Base-by-base conservation (phyloP, 1,284 basidiomycete genomes). In the Ustilago curta region DNA sequence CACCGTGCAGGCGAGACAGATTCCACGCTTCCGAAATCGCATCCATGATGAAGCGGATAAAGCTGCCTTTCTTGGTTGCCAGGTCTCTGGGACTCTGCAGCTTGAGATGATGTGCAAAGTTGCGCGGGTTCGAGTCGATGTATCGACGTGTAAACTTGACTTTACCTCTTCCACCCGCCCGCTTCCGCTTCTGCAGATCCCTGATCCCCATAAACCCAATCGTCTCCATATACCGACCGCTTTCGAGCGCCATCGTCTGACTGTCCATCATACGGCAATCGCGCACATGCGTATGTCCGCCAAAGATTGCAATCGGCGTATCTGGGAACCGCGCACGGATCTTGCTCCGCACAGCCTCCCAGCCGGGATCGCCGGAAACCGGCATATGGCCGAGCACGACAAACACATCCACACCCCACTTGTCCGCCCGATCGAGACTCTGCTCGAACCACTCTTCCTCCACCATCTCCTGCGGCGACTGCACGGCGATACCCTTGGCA, bases 111-210 rank as follows among this genome's bases (percentile, higher is more conserved):
- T 70, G 63, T 5, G 77, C 73, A 54, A 77, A 86, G 71, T 86
- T 83, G n/a, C 83, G 76, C 4, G 85, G 83, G 73, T 87, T 88
- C 25, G 85, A 85, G 59, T 88, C 87, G 31, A 88, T 80, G 78
- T 88, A 88, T 8, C 86, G 73, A 18, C 87, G 70, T 23, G 85
- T 80, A 18, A 87, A 84, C 12, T 80, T 77, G 27, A 87, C 80
- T 16, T 64, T 68, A 16, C 64, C 59, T n/a, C 78, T 74, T 18
- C 79, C 71, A 16, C 74, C 63, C 3, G 65, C 53, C 4, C 55
- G 55, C 23, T 67, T 65, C 29, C 67, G 58, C 23, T 60, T 73
- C 32, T 69, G 58, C 1, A 76, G 63, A 37, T 78, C 59, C 35
- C 76, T 76, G 49, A 77, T 53, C 25, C 78, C 54, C 65, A 74